phyloP scores from a whole-genome alignment of 208 protist species.

The Hexamita inflata region DNA sequence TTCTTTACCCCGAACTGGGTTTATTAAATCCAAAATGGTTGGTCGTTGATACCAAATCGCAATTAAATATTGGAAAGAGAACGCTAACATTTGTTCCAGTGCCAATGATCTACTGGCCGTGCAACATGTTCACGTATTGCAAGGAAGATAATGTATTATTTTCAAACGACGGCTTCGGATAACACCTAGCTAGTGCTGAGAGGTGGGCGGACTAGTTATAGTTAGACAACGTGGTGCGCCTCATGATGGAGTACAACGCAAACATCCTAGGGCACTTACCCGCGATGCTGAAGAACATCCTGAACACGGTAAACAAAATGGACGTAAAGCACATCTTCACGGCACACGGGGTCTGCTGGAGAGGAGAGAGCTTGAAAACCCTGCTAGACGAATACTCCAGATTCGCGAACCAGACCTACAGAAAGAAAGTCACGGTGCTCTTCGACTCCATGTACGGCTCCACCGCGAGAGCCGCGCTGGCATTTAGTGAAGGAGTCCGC shows the following conservation, averaged over 20 bases:
- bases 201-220: conserved; percentile 5
- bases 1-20: conserved; percentile 15
- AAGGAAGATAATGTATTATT: conserved; percentile 5
- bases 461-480: background rate
- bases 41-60: conserved; percentile 8
- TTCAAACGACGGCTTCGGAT: conserved; percentile 8
- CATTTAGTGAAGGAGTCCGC: background rate
- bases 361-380: background rate
- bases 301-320: background rate
- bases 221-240: background rate
- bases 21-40: background rate
- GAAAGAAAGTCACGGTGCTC: background rate
- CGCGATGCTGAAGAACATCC: background rate
- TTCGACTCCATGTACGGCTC: conserved; percentile 16
- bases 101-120: conserved; percentile 5
- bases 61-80: conserved; percentile 12
- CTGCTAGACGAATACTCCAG: background rate
- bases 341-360: conserved; percentile 7
- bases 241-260: conserved; percentile 1
- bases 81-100: conserved; percentile 10
- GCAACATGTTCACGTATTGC: conserved; percentile 7
- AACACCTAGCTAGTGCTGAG: background rate
- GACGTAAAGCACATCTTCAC: background rate
- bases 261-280: conserved; percentile 12
- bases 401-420: background rate